Conservation (phyloP, 345 rosid genomes). For the Rhodamnia rubescens region DNA sequence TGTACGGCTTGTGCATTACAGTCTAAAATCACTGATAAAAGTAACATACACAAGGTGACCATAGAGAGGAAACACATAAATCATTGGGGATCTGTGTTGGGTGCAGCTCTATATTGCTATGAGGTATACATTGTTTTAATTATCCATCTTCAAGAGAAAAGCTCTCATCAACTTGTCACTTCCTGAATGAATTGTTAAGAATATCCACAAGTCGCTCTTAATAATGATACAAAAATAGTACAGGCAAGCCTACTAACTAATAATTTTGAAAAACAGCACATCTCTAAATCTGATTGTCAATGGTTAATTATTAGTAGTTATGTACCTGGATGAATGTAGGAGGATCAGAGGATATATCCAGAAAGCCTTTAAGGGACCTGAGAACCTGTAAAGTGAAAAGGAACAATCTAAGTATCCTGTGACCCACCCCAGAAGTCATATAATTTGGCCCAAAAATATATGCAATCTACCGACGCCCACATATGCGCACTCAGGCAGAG, state of each 20-base stretch:
- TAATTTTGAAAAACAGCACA: not conserved
- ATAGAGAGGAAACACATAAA: not conserved
- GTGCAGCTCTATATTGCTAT: not conserved
- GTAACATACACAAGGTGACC: not conserved
- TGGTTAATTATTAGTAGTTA: not conserved
- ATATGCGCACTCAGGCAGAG: not conserved
- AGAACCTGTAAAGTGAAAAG: constrained; percentile 16
- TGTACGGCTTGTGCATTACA: not conserved
- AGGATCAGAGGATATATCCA: constrained; percentile 25
- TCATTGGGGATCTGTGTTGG: not conserved
- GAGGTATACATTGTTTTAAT: not conserved
- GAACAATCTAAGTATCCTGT: not conserved
- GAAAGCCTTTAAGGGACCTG: constrained; percentile 20
- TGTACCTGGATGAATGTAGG: constrained; percentile 44
- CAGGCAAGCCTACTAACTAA: not conserved
- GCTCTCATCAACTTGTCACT: not conserved
- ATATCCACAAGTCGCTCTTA: not conserved
- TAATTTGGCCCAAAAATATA: not conserved
- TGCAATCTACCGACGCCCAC: not conserved
- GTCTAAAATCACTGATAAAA: not conserved
- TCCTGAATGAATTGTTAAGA: not conserved
- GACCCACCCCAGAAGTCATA: not conserved
- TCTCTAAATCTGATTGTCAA: not conserved
- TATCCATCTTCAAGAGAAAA: not conserved
- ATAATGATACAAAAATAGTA: not conserved